Evolutionary conservation across 1,284 basidiomycete genomes (phyloP).

Genomic region (Porodaedalea pini): DNA sequence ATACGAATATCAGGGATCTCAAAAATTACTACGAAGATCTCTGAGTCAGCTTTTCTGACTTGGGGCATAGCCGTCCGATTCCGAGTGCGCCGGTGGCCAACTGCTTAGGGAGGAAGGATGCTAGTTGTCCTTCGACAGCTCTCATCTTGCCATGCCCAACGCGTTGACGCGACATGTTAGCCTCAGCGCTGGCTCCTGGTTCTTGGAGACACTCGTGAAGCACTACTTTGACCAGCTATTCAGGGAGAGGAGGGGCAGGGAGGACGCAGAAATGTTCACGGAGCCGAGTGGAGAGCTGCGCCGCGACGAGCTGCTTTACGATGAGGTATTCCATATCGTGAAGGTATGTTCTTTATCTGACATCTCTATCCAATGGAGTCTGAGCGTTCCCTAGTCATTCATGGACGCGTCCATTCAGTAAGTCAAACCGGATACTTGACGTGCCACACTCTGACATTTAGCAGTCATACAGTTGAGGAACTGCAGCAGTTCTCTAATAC

Average conservation of each 20-base stretch:
- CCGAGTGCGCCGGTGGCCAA: neutral
- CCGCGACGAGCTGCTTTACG: slow-evolving; percentile 78
- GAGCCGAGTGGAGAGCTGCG: slow-evolving; percentile 40
- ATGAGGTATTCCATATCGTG: slow-evolving; percentile 75
- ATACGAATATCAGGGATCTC: too few relatives aligned
- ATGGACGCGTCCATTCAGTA: slow-evolving; percentile 45
- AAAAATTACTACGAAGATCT: too few relatives aligned
- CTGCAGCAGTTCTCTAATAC: slow-evolving; percentile 84
- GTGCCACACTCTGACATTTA: neutral
- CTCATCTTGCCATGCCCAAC: slow-evolving; percentile 34
- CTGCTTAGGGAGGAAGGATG: neutral
- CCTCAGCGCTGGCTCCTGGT: slow-evolving; percentile 65
- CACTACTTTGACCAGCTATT: slow-evolving; percentile 73
- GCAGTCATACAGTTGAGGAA: slow-evolving; percentile 77
- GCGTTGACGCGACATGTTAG: slow-evolving; percentile 58
- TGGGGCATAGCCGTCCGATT: too few relatives aligned
- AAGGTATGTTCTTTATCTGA: slow-evolving; percentile 48
- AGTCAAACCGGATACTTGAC: slow-evolving; percentile 6
- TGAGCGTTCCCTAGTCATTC: slow-evolving; percentile 36
- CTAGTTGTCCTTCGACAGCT: neutral
- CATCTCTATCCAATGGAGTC: neutral
- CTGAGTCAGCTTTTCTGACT: neutral
- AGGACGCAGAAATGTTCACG: slow-evolving; percentile 21
- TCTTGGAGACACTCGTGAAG: slow-evolving; percentile 76
- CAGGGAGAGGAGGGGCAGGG: slow-evolving; percentile 32